phyloP scores from a whole-genome alignment of 805 yeast genomes.

The Yarrowia keelungensis region DNA sequence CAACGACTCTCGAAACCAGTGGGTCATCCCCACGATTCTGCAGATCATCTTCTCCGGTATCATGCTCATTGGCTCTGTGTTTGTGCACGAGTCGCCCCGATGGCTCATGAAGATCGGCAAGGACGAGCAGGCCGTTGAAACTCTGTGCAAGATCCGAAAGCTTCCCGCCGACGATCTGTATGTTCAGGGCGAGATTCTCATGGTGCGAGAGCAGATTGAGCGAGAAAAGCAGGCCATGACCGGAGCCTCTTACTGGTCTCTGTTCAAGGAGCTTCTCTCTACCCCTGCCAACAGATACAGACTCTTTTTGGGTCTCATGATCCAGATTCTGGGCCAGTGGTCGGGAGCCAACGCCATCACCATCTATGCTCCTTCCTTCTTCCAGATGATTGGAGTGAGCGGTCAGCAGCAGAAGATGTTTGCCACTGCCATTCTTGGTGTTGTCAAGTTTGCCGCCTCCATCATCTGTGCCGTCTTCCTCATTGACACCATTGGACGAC shows the following conservation, averaged over 20 bases:
- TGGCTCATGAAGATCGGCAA: slow-evolving; percentile 57
- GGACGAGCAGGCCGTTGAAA: slow-evolving; percentile 53
- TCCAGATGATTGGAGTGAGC: slow-evolving; percentile 56
- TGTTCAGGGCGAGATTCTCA: slow-evolving; percentile 59
- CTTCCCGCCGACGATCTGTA: slow-evolving; percentile 58
- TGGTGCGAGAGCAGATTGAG: slow-evolving; percentile 57
- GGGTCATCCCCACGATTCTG: slow-evolving; percentile 57
- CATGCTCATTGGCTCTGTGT: slow-evolving; percentile 54
- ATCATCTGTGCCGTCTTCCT: slow-evolving; percentile 60
- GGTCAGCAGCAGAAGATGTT: slow-evolving; percentile 53
- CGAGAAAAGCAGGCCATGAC: slow-evolving; percentile 50
- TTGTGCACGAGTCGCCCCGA: slow-evolving; percentile 60
- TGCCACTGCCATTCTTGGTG: slow-evolving; percentile 62
- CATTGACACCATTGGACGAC: slow-evolving; percentile 62
- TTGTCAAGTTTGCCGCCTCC: slow-evolving; percentile 60
- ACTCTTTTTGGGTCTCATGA: slow-evolving; percentile 53
- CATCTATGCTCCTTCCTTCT: slow-evolving; percentile 62
- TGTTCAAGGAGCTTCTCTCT: slow-evolving; percentile 52
- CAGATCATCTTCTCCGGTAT: slow-evolving; percentile 56
- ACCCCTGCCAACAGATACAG: slow-evolving; percentile 52
- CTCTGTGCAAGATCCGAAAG: slow-evolving; percentile 55
- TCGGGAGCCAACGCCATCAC: slow-evolving; percentile 65
- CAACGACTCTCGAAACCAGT: slow-evolving; percentile 52
- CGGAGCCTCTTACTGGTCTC: slow-evolving; percentile 49
- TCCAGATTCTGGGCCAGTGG: slow-evolving; percentile 57